These are phyloP conservation scores for Dendrostoma leiphaemia DNA, from an alignment of 2,329 filamentous ascomycete genomes.

Conservation along the genomic window DNA sequence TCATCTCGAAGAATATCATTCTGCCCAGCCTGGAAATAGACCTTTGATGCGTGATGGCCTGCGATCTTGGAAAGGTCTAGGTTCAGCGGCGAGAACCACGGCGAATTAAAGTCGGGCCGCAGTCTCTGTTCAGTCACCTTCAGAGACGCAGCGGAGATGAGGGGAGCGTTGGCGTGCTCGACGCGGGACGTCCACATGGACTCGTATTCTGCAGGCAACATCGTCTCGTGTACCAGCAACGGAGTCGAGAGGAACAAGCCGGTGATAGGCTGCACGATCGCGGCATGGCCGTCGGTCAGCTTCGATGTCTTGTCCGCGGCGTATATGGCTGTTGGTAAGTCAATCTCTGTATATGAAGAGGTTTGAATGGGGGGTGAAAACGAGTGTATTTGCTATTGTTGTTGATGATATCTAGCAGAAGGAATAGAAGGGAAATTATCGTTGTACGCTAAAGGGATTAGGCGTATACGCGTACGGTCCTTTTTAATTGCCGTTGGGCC, in stretches of 20 bases:
- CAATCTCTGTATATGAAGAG: no score
- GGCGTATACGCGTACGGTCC: no score
- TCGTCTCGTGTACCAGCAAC: conserved; percentile 4
- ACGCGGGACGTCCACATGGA: conserved; percentile 12
- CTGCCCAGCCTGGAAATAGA: conserved; percentile 13
- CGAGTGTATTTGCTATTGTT: no score
- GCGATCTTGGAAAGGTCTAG: conserved; percentile 1
- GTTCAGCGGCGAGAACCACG: conserved; percentile 13
- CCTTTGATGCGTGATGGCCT: not conserved
- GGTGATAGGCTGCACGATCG: conserved; percentile 10
- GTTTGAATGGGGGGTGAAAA: no score
- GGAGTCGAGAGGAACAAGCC: conserved; percentile 5
- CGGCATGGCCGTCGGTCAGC: conserved; percentile 20
- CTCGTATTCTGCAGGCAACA: conserved; percentile 3
- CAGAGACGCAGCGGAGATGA: not conserved
- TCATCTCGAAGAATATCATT: conserved; percentile 16
- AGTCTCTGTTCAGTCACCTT: not conserved
- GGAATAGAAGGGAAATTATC: no score
- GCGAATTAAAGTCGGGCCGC: conserved; percentile 3
- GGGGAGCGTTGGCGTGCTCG: conserved; percentile 5
- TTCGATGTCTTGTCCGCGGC: conserved; percentile 11
- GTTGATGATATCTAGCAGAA: no score
- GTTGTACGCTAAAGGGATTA: no score
- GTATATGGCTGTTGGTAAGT: no score
- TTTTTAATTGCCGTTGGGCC: no score